phyloP scores from a whole-genome alignment of 179 eudicot species.

The Patellifolia procumbens region DNA sequence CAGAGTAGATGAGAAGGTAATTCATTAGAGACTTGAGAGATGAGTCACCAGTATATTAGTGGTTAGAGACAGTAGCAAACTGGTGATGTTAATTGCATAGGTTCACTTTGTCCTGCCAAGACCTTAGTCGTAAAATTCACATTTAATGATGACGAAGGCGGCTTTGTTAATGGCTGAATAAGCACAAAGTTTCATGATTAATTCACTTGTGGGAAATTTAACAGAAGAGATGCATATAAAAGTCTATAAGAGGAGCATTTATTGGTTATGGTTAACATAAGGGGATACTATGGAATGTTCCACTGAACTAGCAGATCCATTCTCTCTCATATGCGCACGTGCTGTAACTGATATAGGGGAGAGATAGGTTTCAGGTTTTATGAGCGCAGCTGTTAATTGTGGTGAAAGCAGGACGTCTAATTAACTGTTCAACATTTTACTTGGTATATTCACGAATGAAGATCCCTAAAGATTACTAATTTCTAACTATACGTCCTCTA shows the following conservation, averaged over 20 bases:
- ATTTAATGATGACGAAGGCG: not conserved
- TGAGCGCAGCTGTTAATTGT: not conserved
- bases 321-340: not conserved
- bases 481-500: not conserved
- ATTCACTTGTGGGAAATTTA: too few species aligned
- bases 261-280: not conserved
- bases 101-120: not conserved
- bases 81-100: not conserved
- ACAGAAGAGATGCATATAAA: not conserved
- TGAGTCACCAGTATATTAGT: too few species aligned
- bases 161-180: not conserved
- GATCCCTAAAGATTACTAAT: not conserved
- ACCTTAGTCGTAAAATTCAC: not conserved
- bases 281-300: not conserved
- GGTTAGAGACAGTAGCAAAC: not conserved
- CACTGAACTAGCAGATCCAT: not conserved
- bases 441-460: not conserved
- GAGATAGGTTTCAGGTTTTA: not conserved
- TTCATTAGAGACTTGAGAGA: not conserved
- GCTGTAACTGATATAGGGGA: not conserved
- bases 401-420: not conserved
- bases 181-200: not conserved
- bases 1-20: not conserved
- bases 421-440: not conserved
- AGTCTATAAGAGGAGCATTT: not conserved